phyloP scores from a whole-genome alignment of 164 flowering plant genomes.

The Vitis amurensis region DNA sequence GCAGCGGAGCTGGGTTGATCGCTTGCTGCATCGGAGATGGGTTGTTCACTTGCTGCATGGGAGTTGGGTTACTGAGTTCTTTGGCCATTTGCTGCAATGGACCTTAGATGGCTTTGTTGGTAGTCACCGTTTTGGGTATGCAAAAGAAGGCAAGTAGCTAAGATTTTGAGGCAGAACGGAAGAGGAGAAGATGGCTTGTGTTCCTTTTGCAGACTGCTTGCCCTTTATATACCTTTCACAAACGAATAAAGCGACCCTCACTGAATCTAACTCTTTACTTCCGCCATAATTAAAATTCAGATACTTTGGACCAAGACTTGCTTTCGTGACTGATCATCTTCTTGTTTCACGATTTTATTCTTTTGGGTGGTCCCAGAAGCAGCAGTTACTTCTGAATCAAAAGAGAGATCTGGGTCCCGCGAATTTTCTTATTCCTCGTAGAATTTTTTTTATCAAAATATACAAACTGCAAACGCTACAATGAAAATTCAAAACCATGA shows the following conservation, averaged over 20 bases:
- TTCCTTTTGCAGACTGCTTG: neutral
- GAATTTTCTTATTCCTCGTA: too few relatives aligned
- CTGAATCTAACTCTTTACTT: conserved; percentile 32
- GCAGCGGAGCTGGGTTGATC: too few relatives aligned
- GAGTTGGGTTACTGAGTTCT: too few relatives aligned
- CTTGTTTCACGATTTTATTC: neutral
- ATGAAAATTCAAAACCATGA: too few relatives aligned
- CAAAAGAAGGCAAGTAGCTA: neutral
- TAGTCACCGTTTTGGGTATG: neutral
- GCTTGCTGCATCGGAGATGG: too few relatives aligned
- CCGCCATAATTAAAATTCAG: neutral
- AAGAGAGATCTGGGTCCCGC: too few relatives aligned
- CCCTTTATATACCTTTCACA: conserved; percentile 8
- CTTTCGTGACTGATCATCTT: neutral
- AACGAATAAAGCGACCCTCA: conserved; percentile 4
- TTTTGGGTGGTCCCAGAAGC: too few relatives aligned
- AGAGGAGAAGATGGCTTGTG: conserved; percentile 5
- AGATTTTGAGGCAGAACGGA: neutral
- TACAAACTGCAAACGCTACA: too few relatives aligned
- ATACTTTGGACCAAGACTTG: neutral
- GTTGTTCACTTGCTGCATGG: too few relatives aligned
- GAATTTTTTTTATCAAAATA: too few relatives aligned
- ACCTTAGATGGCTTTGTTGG: neutral
- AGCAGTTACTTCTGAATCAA: too few relatives aligned
- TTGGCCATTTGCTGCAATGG: neutral